Evolutionary conservation across 2,329 filamentous ascomycete species (phyloP), one percentile per base, ranked within the genome.

Genomic region (Drechslerella coelobrocha): DNA sequence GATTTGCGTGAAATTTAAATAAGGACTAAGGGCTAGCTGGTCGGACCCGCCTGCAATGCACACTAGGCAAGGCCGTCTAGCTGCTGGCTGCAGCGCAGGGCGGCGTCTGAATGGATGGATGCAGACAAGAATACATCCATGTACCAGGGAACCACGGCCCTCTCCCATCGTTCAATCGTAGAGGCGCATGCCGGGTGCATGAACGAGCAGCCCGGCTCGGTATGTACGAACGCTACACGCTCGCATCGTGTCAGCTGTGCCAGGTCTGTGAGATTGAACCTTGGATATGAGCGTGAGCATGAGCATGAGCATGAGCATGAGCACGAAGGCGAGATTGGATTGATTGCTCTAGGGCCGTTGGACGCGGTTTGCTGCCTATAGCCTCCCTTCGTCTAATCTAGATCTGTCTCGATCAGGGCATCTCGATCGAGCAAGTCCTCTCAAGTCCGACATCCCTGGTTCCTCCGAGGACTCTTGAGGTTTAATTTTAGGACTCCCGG

Each of bases 1-100:
- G 48, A 62, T 27, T 48, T 62, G 59, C 48, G 59, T 62, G 59
- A 62, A 62, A 62, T 62, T 54, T 54, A 62, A 50, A 55, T 50
- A 68, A 29, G 26, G 17, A 48, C 26, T 17, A 31, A 34, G 14
- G 34, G n/a, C 39, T 41, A 24, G 19, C 19, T 54, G 23, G 43
- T 48, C 43, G 54, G 47, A 43, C 54, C 54, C 43, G 54, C 26
- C 39, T 47, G 26, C 24, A 39, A 39, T 39, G 34, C 34, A n/a
- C 34, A 39, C 34, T 39, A 39, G 34, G 34, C 43, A 37, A 61
- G 47, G 47, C 39, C 48, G 48, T 47, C 56, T 41, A 47, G n/a
- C 45, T 51, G 43, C 48, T 23, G 31, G 21, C 47, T 37, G 45
- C 19, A 51, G 26, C 56, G 31, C 31, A n/a, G 55, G 55, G n/a